Evolutionary conservation across 1,284 basidiomycete species (phyloP).

Genomic region (Pisolithus thermaeus): DNA sequence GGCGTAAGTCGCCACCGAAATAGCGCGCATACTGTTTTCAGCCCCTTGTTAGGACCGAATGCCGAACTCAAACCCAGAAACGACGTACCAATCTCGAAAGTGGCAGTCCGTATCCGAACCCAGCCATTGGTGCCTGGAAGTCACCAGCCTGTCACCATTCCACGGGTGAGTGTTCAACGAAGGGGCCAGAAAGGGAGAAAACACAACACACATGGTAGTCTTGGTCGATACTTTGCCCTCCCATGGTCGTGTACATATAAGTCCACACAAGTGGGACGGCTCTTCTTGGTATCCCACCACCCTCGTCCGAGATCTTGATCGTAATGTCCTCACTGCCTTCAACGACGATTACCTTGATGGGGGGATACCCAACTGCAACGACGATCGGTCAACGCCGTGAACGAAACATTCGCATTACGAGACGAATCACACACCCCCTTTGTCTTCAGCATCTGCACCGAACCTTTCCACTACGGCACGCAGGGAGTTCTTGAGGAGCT

Average conservation of each 20-base stretch:
- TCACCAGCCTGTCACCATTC: conserved; percentile 61
- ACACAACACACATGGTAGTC: conserved; percentile 49
- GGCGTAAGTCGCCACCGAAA: conserved; percentile 92
- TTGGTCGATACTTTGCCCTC: conserved; percentile 80
- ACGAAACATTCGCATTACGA: no score
- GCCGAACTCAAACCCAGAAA: conserved; percentile 6
- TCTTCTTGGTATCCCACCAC: conserved; percentile 91
- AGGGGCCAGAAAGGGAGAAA: no score
- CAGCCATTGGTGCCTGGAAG: conserved; percentile 98
- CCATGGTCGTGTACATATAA: conserved; percentile 99
- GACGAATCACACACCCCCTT: conserved; percentile 8
- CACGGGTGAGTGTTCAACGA: background rate
- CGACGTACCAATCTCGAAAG: conserved; percentile 71
- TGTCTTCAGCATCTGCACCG: conserved; percentile 76
- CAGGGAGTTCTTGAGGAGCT: conserved; percentile 97
- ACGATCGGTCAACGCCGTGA: background rate
- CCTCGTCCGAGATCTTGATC: conserved; percentile 96
- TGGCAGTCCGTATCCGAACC: conserved; percentile 93
- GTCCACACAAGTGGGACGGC: conserved; percentile 98
- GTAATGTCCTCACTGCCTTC: conserved; percentile 96
- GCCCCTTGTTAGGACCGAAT: background rate
- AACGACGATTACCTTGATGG: conserved; percentile 96
- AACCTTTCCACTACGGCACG: conserved; percentile 95
- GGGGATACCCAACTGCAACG: conserved; percentile 53
- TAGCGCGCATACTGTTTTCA: conserved; percentile 81